Evolutionary conservation across 2,329 filamentous ascomycete species (phyloP), one percentile per base, ranked within the genome.

Genomic region (Zalaria obscura): DNA sequence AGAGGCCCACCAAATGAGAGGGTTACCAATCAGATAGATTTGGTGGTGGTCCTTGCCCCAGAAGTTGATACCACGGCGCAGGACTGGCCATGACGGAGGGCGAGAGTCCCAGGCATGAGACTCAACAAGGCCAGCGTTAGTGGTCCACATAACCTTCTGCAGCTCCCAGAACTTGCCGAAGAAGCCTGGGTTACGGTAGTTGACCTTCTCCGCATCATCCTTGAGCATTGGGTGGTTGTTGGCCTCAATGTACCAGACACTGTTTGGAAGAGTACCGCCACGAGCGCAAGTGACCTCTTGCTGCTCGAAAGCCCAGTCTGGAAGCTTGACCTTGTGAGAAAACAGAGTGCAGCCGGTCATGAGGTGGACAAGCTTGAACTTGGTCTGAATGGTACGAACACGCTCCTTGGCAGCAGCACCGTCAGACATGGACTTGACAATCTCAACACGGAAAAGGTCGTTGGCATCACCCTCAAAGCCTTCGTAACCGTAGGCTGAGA

Each of bases 41-140:
- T 98, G 91, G 46, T 87, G 85, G 61, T 94, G 74, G 55, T 95
- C 75, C 55, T 83, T 87, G 50, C 89, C 87, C 91, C 91, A 98
- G 72, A 98, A 98, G 69, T 98, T 98, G 72, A 98, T 98, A 55
- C 91, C 91, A 47, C 91, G 85, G 51, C 77, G 77, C 40, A 98
- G 76, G 43, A 93, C 75, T 25, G 91, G 91, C 91, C 91, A 98
- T 5, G 87, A 89, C 29, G 78, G 76, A 28, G 91, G 91, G 36
- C 91, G 83, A 37, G 91, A 96, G 60, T 98, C 91, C 91, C 93
- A 98, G 40, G 88, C 86, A 58, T 98, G 91, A 11, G 88, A 94
- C 56, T 98, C 91, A 26, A 91, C 85, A 38, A 98, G 76, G 35
- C 91, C 91, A 28, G 91, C 91, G 58, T 98, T 98, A 31, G 91